These are phyloP conservation scores for Viola odorata DNA, from an alignment of 345 rosid species.

Conservation along the genomic window DNA sequence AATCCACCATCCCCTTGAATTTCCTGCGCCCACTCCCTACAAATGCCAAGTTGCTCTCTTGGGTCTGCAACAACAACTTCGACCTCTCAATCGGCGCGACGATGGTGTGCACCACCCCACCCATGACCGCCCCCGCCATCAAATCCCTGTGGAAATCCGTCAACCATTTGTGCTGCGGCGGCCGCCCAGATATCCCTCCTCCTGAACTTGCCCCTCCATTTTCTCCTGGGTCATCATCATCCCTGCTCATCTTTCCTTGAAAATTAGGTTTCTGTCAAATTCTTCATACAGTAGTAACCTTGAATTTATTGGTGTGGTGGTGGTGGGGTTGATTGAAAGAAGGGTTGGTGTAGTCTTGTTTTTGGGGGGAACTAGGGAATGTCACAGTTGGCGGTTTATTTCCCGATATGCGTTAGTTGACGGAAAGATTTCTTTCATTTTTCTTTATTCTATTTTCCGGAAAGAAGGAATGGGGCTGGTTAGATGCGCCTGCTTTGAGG, in stretches of 20 bases:
- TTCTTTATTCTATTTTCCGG: neutral
- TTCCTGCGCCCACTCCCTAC: conserved; percentile 53
- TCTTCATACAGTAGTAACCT: neutral
- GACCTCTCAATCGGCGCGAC: conserved; percentile 96
- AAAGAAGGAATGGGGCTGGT: too few relatives aligned
- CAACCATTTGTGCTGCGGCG: conserved; percentile 28
- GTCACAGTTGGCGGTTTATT: neutral
- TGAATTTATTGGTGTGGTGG: neutral
- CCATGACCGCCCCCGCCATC: conserved; percentile 91
- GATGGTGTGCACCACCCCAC: conserved; percentile 89
- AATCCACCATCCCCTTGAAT: conserved; percentile 90
- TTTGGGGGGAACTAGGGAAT: neutral
- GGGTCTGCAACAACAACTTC: conserved; percentile 83
- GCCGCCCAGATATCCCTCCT: neutral
- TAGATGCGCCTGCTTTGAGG: too few relatives aligned
- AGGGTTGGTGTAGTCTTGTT: neutral
- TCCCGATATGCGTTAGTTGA: neutral
- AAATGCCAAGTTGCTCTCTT: conserved; percentile 88
- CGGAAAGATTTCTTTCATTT: neutral
- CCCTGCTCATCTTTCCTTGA: conserved; percentile 25
- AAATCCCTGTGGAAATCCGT: conserved; percentile 72
- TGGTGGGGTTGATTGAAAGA: neutral
- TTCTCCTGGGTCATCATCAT: conserved; percentile 39
- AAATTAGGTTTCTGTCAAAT: too few relatives aligned
- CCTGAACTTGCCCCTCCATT: conserved; percentile 5